Evolutionary conservation across 2,329 filamentous ascomycete species (phyloP).

Genomic region (Trichophyton simii): DNA sequence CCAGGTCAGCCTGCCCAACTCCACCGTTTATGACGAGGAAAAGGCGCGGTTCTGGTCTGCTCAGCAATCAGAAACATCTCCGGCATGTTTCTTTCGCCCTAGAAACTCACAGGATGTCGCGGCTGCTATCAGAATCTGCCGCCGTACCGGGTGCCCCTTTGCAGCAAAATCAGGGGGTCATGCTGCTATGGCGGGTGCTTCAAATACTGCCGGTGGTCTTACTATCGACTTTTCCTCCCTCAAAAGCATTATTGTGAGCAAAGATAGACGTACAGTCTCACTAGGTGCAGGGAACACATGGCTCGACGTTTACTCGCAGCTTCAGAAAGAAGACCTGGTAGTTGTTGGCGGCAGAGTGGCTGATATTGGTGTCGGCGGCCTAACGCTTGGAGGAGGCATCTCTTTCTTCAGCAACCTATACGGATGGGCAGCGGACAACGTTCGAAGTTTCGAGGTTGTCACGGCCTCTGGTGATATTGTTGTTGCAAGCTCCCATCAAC

Average conservation of each 20-base stretch:
- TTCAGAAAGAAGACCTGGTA: slow-evolving; percentile 23
- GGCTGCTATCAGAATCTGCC: slow-evolving; percentile 20
- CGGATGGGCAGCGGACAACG: slow-evolving; percentile 27
- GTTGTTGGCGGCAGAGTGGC: slow-evolving; percentile 24
- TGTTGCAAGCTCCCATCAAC: slow-evolving; percentile 22
- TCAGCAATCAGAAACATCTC: slow-evolving; percentile 25
- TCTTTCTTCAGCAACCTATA: slow-evolving; percentile 22
- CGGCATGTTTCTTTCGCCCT: slow-evolving; percentile 26
- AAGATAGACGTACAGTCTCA: not conserved
- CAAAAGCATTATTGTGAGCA: slow-evolving; percentile 15
- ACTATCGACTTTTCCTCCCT: slow-evolving; percentile 24
- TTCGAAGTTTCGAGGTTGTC: slow-evolving; percentile 28
- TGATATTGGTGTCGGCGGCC: slow-evolving; percentile 19
- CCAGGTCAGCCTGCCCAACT: not conserved
- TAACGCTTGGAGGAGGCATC: slow-evolving; percentile 23
- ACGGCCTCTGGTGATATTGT: slow-evolving; percentile 29
- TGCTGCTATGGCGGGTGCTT: slow-evolving; percentile 36
- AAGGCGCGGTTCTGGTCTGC: slow-evolving; percentile 20
- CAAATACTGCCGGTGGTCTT: slow-evolving; percentile 32
- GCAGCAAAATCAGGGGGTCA: slow-evolving; percentile 43
- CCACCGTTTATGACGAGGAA: not conserved
- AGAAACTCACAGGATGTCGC: slow-evolving; percentile 20
- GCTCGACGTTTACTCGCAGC: slow-evolving; percentile 22
- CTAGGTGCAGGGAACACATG: slow-evolving; percentile 27
- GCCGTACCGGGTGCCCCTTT: slow-evolving; percentile 32